Evolutionary conservation across 306 rosid species (phyloP).

Genomic region (Cajanus cajan): DNA sequence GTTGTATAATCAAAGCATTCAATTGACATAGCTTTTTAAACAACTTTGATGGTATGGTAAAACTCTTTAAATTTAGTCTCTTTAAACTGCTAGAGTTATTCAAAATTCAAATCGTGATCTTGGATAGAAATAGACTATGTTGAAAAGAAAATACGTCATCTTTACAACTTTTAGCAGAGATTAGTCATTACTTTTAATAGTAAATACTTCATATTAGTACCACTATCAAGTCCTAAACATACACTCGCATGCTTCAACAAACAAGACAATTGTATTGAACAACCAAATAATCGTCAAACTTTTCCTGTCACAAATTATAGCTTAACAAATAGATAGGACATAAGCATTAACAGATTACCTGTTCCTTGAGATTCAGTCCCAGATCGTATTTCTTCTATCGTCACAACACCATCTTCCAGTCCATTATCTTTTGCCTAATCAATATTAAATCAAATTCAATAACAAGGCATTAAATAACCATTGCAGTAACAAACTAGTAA

Average conservation of each 20-base stretch:
- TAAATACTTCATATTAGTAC: neutral
- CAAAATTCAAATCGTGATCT: too few species aligned
- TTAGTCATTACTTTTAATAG: too few species aligned
- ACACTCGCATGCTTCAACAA: neutral
- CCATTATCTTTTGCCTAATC: slow-evolving; percentile 83
- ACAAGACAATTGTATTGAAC: neutral
- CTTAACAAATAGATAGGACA: neutral
- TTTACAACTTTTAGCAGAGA: too few species aligned
- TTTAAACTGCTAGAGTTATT: too few species aligned
- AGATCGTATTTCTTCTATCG: slow-evolving; percentile 78
- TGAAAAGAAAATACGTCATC: too few species aligned
- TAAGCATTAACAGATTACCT: slow-evolving; percentile 45
- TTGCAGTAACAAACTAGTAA: slow-evolving; percentile 21
- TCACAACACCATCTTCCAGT: slow-evolving; percentile 79
- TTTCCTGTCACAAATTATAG: slow-evolving; percentile 1
- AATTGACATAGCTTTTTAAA: too few species aligned
- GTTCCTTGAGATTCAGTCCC: slow-evolving; percentile 92
- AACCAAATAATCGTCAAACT: neutral
- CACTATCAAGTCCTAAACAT: neutral
- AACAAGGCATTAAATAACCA: neutral
- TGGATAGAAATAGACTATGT: neutral
- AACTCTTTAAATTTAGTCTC: too few species aligned
- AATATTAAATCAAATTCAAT: slow-evolving; percentile 22
- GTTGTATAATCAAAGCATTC: too few species aligned
- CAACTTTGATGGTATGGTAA: too few species aligned